Percentiles rank a stretch among this genome's conserved stretches.
Conservation (phyloP, 2,329 filamentous ascomycete genomes). For the Epichloe uncinata region DNA sequence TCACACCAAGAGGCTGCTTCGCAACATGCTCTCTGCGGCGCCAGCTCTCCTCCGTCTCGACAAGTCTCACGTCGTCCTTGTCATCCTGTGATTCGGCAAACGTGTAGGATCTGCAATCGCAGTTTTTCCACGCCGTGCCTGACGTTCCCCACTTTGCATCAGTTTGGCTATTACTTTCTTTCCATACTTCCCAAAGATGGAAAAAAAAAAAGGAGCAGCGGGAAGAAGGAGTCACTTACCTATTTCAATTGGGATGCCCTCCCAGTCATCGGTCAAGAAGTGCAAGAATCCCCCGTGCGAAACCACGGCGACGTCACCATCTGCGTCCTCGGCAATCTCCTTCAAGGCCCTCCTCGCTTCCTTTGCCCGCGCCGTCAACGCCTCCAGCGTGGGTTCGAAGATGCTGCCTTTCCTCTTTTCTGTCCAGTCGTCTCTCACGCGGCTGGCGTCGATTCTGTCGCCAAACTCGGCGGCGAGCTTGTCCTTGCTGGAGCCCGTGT, state of each 20-base stretch:
- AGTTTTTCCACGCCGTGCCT: conserved; percentile 65
- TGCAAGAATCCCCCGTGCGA: conserved; percentile 81
- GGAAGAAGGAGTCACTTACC: conserved; percentile 20
- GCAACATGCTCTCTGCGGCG: conserved; percentile 27
- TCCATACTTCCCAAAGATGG: neutral
- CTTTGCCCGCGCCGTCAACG: conserved; percentile 47
- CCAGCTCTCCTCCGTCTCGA: conserved; percentile 37
- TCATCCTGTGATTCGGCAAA: conserved; percentile 41
- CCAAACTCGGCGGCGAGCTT: conserved; percentile 49
- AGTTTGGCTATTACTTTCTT: neutral
- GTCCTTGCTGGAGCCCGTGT: conserved; percentile 49
- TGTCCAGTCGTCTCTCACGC: conserved; percentile 57
- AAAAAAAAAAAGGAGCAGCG: neutral
- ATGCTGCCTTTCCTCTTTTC: conserved; percentile 38
- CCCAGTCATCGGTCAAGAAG: conserved; percentile 73
- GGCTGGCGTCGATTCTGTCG: conserved; percentile 46
- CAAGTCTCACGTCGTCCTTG: conserved; percentile 33
- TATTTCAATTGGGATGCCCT: conserved; percentile 34
- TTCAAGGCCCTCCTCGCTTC: conserved; percentile 46
- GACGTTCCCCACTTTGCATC: neutral
- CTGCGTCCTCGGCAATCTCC: conserved; percentile 25
- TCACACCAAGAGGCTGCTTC: conserved; percentile 24
- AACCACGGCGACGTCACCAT: conserved; percentile 59
- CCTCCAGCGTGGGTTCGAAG: conserved; percentile 34
- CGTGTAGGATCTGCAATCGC: conserved; percentile 55